phyloP scores from a whole-genome alignment of 192 early-diverging fungal genomes.

The Obelidium mucronatum region DNA sequence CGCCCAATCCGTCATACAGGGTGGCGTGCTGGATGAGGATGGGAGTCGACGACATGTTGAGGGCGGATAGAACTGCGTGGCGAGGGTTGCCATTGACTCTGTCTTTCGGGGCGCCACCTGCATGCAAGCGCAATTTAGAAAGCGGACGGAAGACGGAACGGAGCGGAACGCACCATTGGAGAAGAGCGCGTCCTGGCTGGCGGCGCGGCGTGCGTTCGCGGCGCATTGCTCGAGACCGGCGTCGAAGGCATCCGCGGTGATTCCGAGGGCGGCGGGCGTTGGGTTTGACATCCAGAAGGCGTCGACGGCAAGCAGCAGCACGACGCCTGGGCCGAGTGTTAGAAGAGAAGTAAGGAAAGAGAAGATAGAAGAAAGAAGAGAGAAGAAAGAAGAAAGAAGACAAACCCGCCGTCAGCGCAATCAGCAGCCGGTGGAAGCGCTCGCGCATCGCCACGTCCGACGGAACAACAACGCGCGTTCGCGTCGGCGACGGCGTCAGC shows the following conservation, averaged over 20 bases:
- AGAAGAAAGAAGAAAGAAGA: neutral
- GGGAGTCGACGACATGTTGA: neutral
- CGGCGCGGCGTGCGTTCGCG: neutral
- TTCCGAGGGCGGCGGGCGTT: neutral
- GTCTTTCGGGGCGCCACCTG: neutral
- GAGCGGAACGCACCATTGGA: too few species aligned
- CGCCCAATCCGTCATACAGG: neutral
- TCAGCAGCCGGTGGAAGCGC: neutral
- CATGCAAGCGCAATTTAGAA: neutral
- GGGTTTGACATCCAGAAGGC: neutral
- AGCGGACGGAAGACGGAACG: too few species aligned
- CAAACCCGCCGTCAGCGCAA: neutral
- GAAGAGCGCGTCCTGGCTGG: neutral
- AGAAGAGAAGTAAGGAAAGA: neutral
- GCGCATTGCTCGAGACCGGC: neutral
- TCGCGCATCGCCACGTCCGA: neutral
- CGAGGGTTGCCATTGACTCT: neutral
- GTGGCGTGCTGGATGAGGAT: conserved; percentile 21
- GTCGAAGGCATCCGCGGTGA: neutral
- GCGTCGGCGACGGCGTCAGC: neutral
- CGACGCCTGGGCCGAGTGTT: neutral
- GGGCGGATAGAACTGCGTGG: neutral
- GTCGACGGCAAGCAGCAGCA: conserved; percentile 13
- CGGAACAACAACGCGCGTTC: neutral
- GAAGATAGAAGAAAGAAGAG: neutral